These are phyloP conservation scores for Fusarium nodosum DNA, from an alignment of 2,329 filamentous ascomycete species.

Conservation along the genomic window DNA sequence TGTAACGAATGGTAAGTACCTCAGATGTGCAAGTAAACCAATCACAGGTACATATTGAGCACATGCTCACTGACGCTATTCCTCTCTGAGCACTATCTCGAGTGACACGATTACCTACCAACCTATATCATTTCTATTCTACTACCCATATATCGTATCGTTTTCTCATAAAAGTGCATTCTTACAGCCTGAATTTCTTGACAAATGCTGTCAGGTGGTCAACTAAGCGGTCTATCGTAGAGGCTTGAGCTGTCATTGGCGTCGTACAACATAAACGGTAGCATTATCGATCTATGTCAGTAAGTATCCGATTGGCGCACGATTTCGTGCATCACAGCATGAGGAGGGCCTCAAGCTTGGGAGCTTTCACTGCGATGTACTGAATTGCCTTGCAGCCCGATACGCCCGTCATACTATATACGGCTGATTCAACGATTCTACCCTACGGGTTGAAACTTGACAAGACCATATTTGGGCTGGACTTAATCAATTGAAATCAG, in stretches of 20 bases:
- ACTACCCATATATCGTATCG: not conserved
- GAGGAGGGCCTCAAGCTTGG: conserved; percentile 34
- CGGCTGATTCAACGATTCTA: conserved; percentile 9
- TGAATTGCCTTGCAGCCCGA: conserved; percentile 18
- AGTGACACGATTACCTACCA: conserved; percentile 17
- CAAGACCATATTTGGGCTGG: not conserved
- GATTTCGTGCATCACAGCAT: conserved; percentile 43
- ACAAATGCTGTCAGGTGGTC: conserved; percentile 16
- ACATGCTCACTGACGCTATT: conserved; percentile 44
- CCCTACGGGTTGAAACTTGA: conserved; percentile 9
- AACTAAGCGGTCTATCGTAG: conserved; percentile 13
- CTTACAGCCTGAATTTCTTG: not conserved
- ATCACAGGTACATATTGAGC: conserved; percentile 43
- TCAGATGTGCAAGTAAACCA: conserved; percentile 24
- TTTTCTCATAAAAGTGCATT: conserved; percentile 5
- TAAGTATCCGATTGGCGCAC: conserved; percentile 32
- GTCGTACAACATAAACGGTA: conserved; percentile 32
- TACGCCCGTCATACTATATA: not conserved
- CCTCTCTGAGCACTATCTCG: conserved; percentile 33
- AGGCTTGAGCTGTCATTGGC: conserved; percentile 25
- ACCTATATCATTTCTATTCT: conserved; percentile 1
- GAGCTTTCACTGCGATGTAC: conserved; percentile 10
- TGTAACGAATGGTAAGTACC: conserved; percentile 6
- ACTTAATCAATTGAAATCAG: not conserved
- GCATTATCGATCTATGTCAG: conserved; percentile 34